A percentile compares a stretch with the other conserved stretches of the same genome.
These are phyloP conservation scores for Annulohypoxylon moriforme DNA, from an alignment of 495 filamentous ascomycete species.

Conservation along the genomic window DNA sequence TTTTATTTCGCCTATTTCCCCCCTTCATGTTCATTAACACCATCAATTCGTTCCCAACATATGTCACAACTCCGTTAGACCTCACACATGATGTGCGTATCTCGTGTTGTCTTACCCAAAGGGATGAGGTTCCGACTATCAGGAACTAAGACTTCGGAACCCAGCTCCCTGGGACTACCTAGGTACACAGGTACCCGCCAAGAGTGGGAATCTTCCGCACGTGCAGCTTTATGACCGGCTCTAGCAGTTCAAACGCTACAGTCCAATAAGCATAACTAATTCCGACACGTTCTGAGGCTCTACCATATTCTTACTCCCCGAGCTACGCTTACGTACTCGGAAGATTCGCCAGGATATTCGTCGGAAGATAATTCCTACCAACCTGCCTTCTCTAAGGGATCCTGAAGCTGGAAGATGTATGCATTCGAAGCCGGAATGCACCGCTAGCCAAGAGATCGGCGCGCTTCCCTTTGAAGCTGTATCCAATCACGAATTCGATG, in stretches of 20 bases:
- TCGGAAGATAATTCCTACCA: conserved; percentile 15
- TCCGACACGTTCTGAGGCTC: conserved; percentile 41
- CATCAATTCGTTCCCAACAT: neutral
- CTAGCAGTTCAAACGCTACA: conserved; percentile 4
- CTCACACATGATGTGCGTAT: neutral
- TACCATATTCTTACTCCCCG: neutral
- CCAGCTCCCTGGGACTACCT: conserved; percentile 7
- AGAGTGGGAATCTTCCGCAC: conserved; percentile 17
- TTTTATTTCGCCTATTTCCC: neutral
- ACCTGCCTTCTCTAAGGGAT: neutral
- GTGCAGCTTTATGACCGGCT: conserved; percentile 1
- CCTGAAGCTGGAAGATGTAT: conserved; percentile 5
- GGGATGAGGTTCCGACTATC: neutral
- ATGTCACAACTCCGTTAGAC: neutral
- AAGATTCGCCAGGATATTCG: neutral
- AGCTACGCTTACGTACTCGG: neutral
- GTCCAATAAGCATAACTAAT: conserved; percentile 32
- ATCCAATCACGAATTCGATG: conserved; percentile 31
- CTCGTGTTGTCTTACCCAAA: conserved; percentile 3
- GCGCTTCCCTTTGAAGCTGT: conserved; percentile 10
- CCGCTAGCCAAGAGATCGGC: neutral
- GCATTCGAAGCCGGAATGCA: conserved; percentile 11
- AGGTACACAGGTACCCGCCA: neutral
- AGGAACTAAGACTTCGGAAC: neutral
- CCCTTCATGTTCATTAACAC: too few species aligned